Evolutionary conservation across 805 yeast genomes (phyloP).

Genomic region (Teunomyces lycoperdinae): DNA sequence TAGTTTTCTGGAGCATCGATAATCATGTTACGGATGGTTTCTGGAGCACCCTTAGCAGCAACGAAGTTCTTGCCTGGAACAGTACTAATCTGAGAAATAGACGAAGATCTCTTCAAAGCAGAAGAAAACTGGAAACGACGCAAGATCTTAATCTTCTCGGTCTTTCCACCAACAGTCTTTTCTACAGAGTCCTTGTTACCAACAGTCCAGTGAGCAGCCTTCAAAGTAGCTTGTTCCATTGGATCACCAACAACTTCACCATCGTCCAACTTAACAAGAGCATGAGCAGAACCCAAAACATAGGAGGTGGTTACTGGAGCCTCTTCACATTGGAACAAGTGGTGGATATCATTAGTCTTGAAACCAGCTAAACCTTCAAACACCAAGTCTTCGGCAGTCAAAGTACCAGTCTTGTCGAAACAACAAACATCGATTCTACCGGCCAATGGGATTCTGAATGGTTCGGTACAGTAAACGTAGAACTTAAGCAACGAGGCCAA

Average conservation of each 20-base stretch:
- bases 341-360: conserved; percentile 48
- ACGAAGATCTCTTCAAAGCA: conserved; percentile 90
- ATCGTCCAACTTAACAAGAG: conserved; percentile 88
- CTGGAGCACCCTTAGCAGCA: conserved; percentile 97
- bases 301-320: conserved; percentile 68
- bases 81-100: conserved; percentile 60
- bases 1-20: conserved; percentile 68
- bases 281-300: conserved; percentile 93
- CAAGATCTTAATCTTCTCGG: conserved; percentile 61
- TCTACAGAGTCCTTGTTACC: conserved; percentile 71
- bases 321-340: conserved; percentile 52
- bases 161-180: conserved; percentile 30
- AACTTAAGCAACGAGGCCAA: conserved; percentile 82
- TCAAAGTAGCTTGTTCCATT: conserved; percentile 95
- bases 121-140: conserved; percentile 98
- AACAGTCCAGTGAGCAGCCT: conserved; percentile 82
- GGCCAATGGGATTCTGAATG: conserved; percentile 95
- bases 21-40: conserved; percentile 82
- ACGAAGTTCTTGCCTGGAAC: conserved; percentile 54
- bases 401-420: conserved; percentile 97
- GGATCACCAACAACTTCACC: conserved; percentile 99
- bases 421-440: conserved; percentile 98
- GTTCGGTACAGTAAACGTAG: conserved; percentile 95
- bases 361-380: conserved; percentile 96
- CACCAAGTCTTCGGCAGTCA: conserved; percentile 93